Conservation (phyloP, 208 protist species). For the Trypanosomatidae sp. region DNA sequence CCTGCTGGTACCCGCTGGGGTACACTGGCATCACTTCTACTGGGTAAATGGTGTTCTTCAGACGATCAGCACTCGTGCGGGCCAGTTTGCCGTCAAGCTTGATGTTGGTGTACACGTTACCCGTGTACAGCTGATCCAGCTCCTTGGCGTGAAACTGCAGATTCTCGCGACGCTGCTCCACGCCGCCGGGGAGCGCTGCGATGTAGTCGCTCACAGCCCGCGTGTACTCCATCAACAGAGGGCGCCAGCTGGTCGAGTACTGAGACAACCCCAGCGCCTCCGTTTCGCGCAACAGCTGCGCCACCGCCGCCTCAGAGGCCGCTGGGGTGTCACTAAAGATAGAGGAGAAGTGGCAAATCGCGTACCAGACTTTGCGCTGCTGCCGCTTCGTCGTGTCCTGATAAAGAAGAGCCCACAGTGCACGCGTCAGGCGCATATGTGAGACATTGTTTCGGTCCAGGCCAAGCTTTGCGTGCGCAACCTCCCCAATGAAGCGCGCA, state of each 20-base stretch:
- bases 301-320: slow-evolving; percentile 13
- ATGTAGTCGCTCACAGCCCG: slow-evolving; percentile 30
- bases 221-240: slow-evolving; percentile 40
- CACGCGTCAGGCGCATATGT: slow-evolving; percentile 41
- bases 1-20: slow-evolving; percentile 47
- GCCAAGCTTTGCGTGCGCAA: slow-evolving; percentile 67
- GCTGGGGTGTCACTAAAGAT: slow-evolving; percentile 34
- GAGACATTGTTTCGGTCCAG: slow-evolving; percentile 35
- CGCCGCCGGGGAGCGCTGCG: slow-evolving; percentile 33
- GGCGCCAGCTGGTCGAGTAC: slow-evolving; percentile 18
- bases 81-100: slow-evolving; percentile 40
- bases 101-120: slow-evolving; percentile 52
- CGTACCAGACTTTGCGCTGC: slow-evolving; percentile 66
- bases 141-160: slow-evolving; percentile 66
- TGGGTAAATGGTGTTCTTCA: slow-evolving; percentile 56
- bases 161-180: slow-evolving; percentile 45
- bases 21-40: slow-evolving; percentile 77
- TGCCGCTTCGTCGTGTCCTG: slow-evolving; percentile 36
- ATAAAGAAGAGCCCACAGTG: slow-evolving; percentile 54
- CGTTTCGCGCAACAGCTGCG: slow-evolving; percentile 25
- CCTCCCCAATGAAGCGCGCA: slow-evolving; percentile 44
- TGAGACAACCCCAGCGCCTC: slow-evolving; percentile 17
- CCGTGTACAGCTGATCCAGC: slow-evolving; percentile 47
- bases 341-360: slow-evolving; percentile 73
- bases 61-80: slow-evolving; percentile 36